A percentile compares a stretch with the other conserved stretches of the same genome.
Conservation (phyloP, 768 basidiomycete species). For the Lepiota brunneoincarnata region DNA sequence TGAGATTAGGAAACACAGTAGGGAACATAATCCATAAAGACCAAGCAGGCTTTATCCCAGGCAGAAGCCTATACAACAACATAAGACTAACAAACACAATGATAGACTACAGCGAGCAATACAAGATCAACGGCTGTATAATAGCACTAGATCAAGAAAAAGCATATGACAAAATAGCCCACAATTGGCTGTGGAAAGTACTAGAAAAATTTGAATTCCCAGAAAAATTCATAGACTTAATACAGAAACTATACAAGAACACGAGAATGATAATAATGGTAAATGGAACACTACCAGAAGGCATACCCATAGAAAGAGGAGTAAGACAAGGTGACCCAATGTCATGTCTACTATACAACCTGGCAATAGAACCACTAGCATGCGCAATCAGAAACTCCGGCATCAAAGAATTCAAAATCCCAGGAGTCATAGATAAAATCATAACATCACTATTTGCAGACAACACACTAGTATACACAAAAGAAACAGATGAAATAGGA, state of each 20-base stretch:
- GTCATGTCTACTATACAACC: conserved; percentile 32
- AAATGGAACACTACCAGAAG: conserved; percentile 23
- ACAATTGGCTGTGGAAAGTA: conserved; percentile 26
- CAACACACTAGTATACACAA: conserved; percentile 25
- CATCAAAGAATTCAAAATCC: conserved; percentile 22
- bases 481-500: neutral
- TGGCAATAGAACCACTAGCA: conserved; percentile 34
- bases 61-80: conserved; percentile 28
- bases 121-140: conserved; percentile 24
- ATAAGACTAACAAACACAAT: conserved; percentile 24
- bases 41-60: conserved; percentile 36
- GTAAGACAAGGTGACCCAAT: conserved; percentile 36
- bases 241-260: conserved; percentile 15
- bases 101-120: conserved; percentile 19
- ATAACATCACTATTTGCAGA: conserved; percentile 33
- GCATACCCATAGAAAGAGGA: conserved; percentile 23
- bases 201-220: conserved; percentile 24
- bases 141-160: conserved; percentile 36
- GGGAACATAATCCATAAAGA: conserved; percentile 21
- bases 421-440: conserved; percentile 15
- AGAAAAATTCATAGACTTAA: conserved; percentile 21
- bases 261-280: conserved; percentile 23
- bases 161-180: conserved; percentile 33
- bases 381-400: conserved; percentile 22
- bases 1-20: too few relatives aligned